Evolutionary conservation across 2,329 filamentous ascomycete species (phyloP), one percentile per base, ranked within the genome.

Genomic region (Pseudogymnoascus pannorum): DNA sequence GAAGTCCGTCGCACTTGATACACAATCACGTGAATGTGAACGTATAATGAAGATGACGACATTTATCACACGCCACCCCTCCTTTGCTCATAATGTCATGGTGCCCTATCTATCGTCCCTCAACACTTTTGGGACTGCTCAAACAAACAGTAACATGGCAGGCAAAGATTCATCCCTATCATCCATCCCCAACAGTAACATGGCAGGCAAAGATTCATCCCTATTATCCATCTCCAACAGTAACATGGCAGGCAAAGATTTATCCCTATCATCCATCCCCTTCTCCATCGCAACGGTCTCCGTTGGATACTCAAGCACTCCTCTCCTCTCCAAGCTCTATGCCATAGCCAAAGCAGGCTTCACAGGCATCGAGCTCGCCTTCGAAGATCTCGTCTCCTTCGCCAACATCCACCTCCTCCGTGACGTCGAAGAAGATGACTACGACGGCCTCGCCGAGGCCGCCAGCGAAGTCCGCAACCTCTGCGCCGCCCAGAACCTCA

Each of bases 381-480:
- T 92, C 75, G 86, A 87, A 0, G 88, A 92, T 66, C 82, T 93
- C 2, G 72, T 87, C 9, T 74, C 80, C 5, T 89, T 88, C 66
- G 87, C 84, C 3, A 76, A 75, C 3, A 72, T 79, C 2, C 72
- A 83, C 3, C 75, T 80, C 12, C 74, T 78, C 31, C 74, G 78
- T 14, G 72, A 82, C 3, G 76, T 88, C 8, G 73, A 75, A 1
- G 75, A 81, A 0, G 77, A 85, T 44, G 82, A 89, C 69, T 91
- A 85, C 66, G 74, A 80, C 16, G 73, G 79, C 2, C 77, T 92
- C 0, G 78, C 78, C 60, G 73, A 75, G 1, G 79, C 86, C 0
- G 85, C 81, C 0, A 69, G 69, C 14, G 76, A 82, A 38, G 80
- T 90, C 58, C 79, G 77, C 59, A 73, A 74, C 0, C 72, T 87